These are phyloP conservation scores for Gnetum montanum DNA, from an alignment of 75 land plant genomes.

Conservation along the genomic window DNA sequence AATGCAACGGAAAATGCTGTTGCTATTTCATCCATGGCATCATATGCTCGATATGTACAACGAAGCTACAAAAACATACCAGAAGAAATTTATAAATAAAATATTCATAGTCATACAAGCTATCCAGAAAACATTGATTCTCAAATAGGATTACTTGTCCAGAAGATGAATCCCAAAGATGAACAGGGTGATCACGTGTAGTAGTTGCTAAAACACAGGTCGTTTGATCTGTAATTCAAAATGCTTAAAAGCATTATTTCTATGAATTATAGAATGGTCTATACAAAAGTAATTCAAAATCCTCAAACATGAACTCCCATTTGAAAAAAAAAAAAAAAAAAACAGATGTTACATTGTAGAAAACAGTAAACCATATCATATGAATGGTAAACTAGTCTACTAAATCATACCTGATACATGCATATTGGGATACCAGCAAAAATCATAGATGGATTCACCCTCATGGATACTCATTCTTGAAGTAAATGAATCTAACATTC, in stretches of 20 bases:
- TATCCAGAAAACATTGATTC: background rate
- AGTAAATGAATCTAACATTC: constrained; percentile 81
- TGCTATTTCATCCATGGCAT: constrained; percentile 95
- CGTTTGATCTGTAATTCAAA: constrained; percentile 48
- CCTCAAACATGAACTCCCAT: background rate
- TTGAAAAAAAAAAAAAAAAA: background rate
- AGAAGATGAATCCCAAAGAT: constrained; percentile 90
- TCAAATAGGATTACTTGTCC: constrained; percentile 51
- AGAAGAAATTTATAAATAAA: background rate
- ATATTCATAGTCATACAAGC: background rate
- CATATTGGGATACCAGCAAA: constrained; percentile 98
- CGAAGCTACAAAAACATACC: constrained; percentile 55
- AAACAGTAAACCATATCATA: background rate
- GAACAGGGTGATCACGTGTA: constrained; percentile 96
- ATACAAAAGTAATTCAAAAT: background rate
- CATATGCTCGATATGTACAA: constrained; percentile 95
- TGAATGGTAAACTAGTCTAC: background rate
- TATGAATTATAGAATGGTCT: background rate
- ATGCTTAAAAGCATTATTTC: background rate
- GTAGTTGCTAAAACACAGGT: constrained; percentile 85
- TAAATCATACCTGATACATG: constrained; percentile 56
- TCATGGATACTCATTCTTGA: constrained; percentile 50
- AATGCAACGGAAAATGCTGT: constrained; percentile 91
- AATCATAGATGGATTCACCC: constrained; percentile 91
- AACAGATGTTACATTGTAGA: background rate